These are phyloP conservation scores for Gonapodya prolifera DNA, from an alignment of 192 early-diverging fungal species.

Conservation along the genomic window DNA sequence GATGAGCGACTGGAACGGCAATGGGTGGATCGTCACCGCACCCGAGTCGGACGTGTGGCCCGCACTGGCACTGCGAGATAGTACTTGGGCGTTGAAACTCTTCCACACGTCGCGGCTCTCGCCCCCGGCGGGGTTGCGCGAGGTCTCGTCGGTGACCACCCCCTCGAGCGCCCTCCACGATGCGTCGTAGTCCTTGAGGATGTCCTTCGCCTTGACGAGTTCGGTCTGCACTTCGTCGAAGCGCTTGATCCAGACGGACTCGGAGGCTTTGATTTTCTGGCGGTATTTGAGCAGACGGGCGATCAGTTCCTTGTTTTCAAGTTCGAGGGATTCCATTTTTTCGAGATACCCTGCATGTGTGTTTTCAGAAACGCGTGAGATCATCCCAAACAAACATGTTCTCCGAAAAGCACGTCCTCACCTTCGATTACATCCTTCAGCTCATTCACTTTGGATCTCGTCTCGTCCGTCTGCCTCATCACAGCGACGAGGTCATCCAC, in stretches of 20 bases:
- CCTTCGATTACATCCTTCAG: neutral
- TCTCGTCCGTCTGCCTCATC: neutral
- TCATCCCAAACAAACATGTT: neutral
- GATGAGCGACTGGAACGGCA: neutral
- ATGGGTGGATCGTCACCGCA: neutral
- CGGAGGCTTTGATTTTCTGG: neutral
- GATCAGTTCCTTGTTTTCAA: neutral
- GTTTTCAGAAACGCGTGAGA: neutral
- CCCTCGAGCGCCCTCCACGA: neutral
- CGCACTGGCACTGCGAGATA: neutral
- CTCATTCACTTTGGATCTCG: neutral
- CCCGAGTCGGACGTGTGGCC: neutral
- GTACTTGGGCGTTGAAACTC: neutral
- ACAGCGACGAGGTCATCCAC: neutral
- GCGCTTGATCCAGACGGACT: neutral
- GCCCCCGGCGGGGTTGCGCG: neutral
- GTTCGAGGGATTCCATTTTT: neutral
- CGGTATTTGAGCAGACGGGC: neutral
- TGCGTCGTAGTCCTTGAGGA: neutral
- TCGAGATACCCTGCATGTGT: neutral
- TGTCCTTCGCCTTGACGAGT: neutral
- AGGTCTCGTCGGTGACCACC: neutral
- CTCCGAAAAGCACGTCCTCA: neutral
- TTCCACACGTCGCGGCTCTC: neutral
- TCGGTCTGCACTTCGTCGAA: neutral